phyloP scores from a whole-genome alignment of 306 rosid species.

The Medicago truncatula region MtrunA17r5.0-ANR NC_053049.1:12513001-12513500 shows the following conservation, averaged over 20 bases:
- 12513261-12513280: too few species aligned
- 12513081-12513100: slow-evolving; percentile 25
- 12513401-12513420: slow-evolving; percentile 33
- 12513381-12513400: too few species aligned
- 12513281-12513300: too few species aligned
- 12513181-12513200: too few species aligned
- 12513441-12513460: not conserved
- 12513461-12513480: not conserved
- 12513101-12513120: not conserved
- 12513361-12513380: too few species aligned
- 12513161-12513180: too few species aligned
- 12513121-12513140: slow-evolving; percentile 17
- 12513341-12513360: too few species aligned
- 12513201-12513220: too few species aligned
- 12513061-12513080: slow-evolving; percentile 1
- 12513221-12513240: too few species aligned
- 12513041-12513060: not conserved
- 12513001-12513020: not conserved
- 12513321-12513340: too few species aligned
- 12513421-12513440: slow-evolving; percentile 29
- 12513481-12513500: not conserved
- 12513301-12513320: too few species aligned
- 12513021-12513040: not conserved
- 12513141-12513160: slow-evolving; percentile 27
- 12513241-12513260: too few species aligned